phyloP scores from a whole-genome alignment of 768 basidiomycete species.

The Fomitopsis pulvina region DNA sequence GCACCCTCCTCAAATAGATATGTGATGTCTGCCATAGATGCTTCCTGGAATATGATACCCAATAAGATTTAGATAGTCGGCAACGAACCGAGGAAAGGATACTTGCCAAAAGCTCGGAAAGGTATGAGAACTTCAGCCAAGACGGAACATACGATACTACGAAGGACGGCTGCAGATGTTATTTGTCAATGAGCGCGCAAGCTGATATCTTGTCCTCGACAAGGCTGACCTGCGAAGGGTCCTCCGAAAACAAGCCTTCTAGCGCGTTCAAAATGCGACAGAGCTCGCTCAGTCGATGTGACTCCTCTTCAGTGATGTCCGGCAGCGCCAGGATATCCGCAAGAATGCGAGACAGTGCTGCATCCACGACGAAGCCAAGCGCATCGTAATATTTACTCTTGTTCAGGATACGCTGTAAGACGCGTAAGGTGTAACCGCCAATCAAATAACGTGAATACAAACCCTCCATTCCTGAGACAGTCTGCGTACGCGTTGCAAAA shows the following conservation, averaged over 20 bases:
- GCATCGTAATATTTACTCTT: slow-evolving; percentile 67
- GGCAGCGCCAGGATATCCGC: slow-evolving; percentile 66
- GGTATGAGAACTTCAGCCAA: slow-evolving; percentile 94
- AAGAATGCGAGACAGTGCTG: slow-evolving; percentile 59
- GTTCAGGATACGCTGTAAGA: slow-evolving; percentile 53
- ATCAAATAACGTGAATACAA: slow-evolving; percentile 10
- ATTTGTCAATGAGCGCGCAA: slow-evolving; percentile 4
- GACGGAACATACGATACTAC: slow-evolving; percentile 83
- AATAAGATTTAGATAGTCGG: neutral
- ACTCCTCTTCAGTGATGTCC: slow-evolving; percentile 88
- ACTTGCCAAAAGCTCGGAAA: slow-evolving; percentile 83
- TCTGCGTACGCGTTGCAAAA: slow-evolving; percentile 56
- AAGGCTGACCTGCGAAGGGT: slow-evolving; percentile 46
- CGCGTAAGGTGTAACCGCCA: neutral
- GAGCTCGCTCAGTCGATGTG: slow-evolving; percentile 74
- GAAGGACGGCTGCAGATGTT: slow-evolving; percentile 52
- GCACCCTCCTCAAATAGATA: slow-evolving; percentile 90
- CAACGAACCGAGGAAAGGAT: neutral
- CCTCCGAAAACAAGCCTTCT: slow-evolving; percentile 75
- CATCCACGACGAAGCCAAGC: slow-evolving; percentile 65
- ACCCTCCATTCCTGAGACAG: slow-evolving; percentile 73
- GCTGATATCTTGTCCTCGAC: neutral
- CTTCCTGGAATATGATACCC: slow-evolving; percentile 50
- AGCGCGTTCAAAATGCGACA: slow-evolving; percentile 73
- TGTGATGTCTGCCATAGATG: slow-evolving; percentile 84